Evolutionary conservation across 257 asterid species (phyloP).

Genomic region (Solanum bulbocastanum): DNA sequence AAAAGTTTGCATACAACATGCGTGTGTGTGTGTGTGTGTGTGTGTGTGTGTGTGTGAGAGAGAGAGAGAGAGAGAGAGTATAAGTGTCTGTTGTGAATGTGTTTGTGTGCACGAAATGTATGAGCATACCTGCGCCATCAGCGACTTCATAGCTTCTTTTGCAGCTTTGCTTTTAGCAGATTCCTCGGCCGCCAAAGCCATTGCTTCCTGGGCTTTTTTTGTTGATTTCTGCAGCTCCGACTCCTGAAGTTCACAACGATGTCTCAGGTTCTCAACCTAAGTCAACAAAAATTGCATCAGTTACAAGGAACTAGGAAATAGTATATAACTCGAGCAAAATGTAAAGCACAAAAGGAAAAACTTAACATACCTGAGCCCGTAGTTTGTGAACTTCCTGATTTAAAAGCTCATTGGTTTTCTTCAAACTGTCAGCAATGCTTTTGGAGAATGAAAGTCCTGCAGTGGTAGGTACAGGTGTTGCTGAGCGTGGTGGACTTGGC

Average conservation of each 20-base stretch:
- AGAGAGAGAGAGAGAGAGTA: not conserved
- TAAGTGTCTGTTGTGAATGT: not conserved
- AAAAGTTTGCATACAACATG: not conserved
- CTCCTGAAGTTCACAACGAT: slow-evolving; percentile 70
- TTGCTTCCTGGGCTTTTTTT: slow-evolving; percentile 75
- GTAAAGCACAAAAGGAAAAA: not conserved
- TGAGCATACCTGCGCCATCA: slow-evolving; percentile 68
- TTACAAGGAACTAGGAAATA: not conserved
- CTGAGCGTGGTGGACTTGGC: slow-evolving; percentile 84
- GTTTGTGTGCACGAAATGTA: not conserved
- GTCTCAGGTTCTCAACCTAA: slow-evolving; percentile 64
- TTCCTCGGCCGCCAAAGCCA: slow-evolving; percentile 77
- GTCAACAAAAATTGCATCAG: slow-evolving; percentile 1
- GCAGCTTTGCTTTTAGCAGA: slow-evolving; percentile 91
- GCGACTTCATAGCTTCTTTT: slow-evolving; percentile 88
- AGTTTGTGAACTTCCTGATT: slow-evolving; percentile 80
- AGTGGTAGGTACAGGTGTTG: slow-evolving; percentile 87
- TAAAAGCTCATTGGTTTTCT: slow-evolving; percentile 75
- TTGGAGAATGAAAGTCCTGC: slow-evolving; percentile 80
- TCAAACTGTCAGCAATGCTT: slow-evolving; percentile 69
- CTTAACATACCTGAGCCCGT: slow-evolving; percentile 55
- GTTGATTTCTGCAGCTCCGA: slow-evolving; percentile 61
- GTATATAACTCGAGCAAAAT: not conserved
- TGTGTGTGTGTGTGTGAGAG: too few relatives aligned
- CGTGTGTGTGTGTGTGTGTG: not conserved